These are phyloP conservation scores for Fusarium verticillioides DNA, from an alignment of 2,329 filamentous ascomycete species.

Conservation along the genomic window DNA sequence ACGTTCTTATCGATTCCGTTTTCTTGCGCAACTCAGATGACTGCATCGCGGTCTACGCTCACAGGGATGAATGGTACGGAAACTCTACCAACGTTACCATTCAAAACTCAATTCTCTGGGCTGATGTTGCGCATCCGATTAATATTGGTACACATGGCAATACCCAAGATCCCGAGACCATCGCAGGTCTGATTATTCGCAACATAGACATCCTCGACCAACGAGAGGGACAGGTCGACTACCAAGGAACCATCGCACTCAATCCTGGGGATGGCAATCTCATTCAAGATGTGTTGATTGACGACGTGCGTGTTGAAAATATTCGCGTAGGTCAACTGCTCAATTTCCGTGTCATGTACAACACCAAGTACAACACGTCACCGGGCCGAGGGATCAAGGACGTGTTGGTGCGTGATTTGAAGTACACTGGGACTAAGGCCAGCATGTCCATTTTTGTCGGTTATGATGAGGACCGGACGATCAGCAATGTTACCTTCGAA, in stretches of 20 bases:
- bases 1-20: not conserved
- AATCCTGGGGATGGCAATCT: not conserved
- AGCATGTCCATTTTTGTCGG: not conserved
- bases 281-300: not conserved
- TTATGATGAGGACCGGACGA: not conserved
- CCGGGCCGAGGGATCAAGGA: not conserved
- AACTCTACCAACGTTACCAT: not conserved
- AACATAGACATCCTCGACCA: not conserved
- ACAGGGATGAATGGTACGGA: not conserved
- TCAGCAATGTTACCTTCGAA: not conserved
- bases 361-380: not conserved
- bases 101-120: not conserved
- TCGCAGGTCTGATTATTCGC: not conserved
- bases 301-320: not conserved
- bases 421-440: not conserved
- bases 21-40: not conserved
- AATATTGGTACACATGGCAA: not conserved
- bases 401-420: fast-evolving
- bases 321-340: not conserved
- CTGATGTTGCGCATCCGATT: not conserved
- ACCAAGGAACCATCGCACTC: not conserved
- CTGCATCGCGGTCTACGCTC: not conserved
- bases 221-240: not conserved
- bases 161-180: not conserved
- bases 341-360: not conserved